Conservation (phyloP, 176 grass and related monocot genomes). For the Carex pumila region DNA sequence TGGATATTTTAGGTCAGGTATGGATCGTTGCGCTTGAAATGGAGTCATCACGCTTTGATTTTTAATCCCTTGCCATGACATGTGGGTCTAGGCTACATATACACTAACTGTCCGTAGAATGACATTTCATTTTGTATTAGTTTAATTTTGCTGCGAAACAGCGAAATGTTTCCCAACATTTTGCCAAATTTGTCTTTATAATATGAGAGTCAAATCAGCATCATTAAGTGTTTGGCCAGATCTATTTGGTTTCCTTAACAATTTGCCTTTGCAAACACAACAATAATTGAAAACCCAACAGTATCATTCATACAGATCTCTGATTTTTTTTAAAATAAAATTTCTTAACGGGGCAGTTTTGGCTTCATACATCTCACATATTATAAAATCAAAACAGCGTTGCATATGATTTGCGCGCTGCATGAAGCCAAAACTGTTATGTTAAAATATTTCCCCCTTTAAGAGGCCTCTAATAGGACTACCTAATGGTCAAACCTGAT, state of each 20-base stretch:
- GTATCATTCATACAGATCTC: neutral
- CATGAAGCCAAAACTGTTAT: too few relatives aligned
- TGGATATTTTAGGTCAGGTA: neutral
- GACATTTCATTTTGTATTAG: neutral
- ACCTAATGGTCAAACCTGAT: neutral
- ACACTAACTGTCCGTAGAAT: neutral
- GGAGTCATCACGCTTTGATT: neutral
- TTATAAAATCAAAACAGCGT: too few relatives aligned
- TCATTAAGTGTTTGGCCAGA: neutral
- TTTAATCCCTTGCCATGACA: neutral
- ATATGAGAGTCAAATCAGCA: neutral
- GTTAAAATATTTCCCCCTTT: neutral
- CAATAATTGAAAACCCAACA: neutral
- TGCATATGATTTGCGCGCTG: too few relatives aligned
- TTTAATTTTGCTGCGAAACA: neutral
- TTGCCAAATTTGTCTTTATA: neutral
- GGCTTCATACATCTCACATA: too few relatives aligned
- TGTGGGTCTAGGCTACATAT: neutral
- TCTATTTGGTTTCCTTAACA: neutral
- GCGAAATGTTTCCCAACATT: neutral
- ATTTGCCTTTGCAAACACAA: neutral
- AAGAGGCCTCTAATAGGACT: neutral
- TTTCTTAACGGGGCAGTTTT: too few relatives aligned
- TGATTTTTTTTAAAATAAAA: neutral
- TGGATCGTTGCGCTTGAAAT: slow-evolving; percentile 5